Evolutionary conservation across 2,329 filamentous ascomycete species (phyloP).

Genomic region (Clarireedia monteithiana): DNA sequence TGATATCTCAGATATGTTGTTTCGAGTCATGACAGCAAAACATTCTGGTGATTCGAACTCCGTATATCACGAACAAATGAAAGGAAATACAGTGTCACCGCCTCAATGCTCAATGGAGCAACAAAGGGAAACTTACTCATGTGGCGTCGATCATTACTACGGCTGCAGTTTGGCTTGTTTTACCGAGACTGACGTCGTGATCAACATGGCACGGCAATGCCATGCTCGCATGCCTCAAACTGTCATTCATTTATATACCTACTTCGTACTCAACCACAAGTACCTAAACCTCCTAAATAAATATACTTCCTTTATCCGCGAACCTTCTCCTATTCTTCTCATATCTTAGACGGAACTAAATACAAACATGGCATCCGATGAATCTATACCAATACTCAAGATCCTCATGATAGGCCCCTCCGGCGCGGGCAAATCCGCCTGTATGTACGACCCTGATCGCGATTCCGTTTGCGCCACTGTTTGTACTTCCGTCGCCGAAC

Average conservation of each 20-base stretch:
- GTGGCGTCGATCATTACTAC: background rate
- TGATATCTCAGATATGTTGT: too few relatives aligned
- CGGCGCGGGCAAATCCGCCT: conserved; percentile 47
- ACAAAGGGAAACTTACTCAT: too few relatives aligned
- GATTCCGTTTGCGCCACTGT: background rate
- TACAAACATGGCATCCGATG: conserved; percentile 36
- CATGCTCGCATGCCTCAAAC: background rate
- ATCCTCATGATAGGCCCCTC: conserved; percentile 48
- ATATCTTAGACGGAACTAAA: background rate
- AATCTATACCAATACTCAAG: conserved; percentile 42
- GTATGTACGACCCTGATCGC: conserved; percentile 17
- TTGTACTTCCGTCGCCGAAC: background rate
- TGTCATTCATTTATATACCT: background rate
- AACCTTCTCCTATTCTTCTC: background rate
- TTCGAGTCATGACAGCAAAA: conserved; percentile 2
- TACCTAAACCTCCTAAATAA: background rate
- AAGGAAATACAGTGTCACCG: too few relatives aligned
- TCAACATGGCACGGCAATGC: background rate
- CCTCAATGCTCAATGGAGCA: too few relatives aligned
- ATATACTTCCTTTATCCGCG: background rate
- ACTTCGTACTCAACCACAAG: background rate
- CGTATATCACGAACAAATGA: too few relatives aligned
- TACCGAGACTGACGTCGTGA: background rate
- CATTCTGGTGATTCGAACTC: too few relatives aligned
- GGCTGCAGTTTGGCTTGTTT: background rate